Evolutionary conservation across 805 yeast genomes (phyloP), one percentile per base, ranked within the genome.

Genomic region (Lipomyces kockii): DNA sequence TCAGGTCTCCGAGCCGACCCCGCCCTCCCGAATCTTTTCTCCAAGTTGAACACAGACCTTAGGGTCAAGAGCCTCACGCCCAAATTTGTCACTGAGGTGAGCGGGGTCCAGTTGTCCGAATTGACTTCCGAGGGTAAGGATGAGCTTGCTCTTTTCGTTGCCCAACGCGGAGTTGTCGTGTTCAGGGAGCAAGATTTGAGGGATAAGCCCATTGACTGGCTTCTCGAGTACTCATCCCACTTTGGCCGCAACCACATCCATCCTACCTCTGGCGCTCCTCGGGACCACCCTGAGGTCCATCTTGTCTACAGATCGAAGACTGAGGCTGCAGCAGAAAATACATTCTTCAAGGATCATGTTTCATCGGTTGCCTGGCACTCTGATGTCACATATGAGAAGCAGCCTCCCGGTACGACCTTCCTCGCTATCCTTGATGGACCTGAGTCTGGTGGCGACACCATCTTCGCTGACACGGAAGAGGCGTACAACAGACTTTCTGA

Each of bases 231-330:
- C 77, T 90, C 89, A 56, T 78, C 77, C 55, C 85, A 89, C 75
- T 89, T 86, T 75, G 93, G 94, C 35, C 86, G 86, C 34, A 81
- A 86, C 64, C 92, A 89, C 76, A 82, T 87, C 65, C 93, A 89
- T 74, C 91, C 91, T 59, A 86, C 90, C 9, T 85, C 90, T 11
- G 92, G 92, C 29, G 87, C 90, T 14, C 92, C 90, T 27, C 80
- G 78, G 66, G 82, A 80, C 8, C 79, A 80, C 66, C 88, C 90
- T 2, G 87, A 87, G 67, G 81, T 89, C 67, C 91, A 87, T 71
- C 78, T 88, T 46, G 86, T 87, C 20, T 87, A 85, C 77, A 80
- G 89, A 56, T 78, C 82, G 91, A 89, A 80, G 54, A 79, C 78
- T 12, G 68, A 67, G 12, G 56, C 60, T 35, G 67, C 56, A 22